These are phyloP conservation scores for Mrakia blollopis DNA, from an alignment of 768 basidiomycete genomes.

Conservation along the genomic window DNA sequence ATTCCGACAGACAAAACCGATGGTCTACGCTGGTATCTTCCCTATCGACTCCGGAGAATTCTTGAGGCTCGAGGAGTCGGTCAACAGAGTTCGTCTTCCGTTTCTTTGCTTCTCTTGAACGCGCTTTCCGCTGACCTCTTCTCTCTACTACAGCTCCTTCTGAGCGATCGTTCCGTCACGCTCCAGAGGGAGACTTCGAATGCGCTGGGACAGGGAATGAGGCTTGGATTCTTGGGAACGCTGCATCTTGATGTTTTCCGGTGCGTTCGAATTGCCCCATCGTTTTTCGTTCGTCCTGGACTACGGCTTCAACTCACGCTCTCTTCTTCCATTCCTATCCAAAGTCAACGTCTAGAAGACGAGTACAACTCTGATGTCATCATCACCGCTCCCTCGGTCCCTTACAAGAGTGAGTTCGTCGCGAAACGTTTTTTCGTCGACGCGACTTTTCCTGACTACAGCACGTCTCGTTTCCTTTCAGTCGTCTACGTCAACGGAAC, in stretches of 20 bases:
- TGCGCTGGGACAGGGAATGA: conserved; percentile 89
- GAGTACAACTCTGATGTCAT: conserved; percentile 93
- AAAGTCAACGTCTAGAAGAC: conserved; percentile 92
- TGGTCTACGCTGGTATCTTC: conserved; percentile 96
- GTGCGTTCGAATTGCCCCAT: conserved; percentile 31
- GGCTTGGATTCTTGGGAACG: conserved; percentile 87
- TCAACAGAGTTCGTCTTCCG: conserved; percentile 62
- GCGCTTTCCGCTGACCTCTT: background rate
- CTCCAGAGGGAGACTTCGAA: conserved; percentile 87
- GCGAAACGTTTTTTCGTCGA: background rate
- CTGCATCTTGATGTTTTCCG: conserved; percentile 67
- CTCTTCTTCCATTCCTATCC: conserved; percentile 53
- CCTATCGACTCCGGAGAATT: conserved; percentile 89
- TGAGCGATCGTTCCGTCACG: conserved; percentile 83
- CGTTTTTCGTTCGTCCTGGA: background rate
- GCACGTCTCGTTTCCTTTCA: conserved; percentile 41
- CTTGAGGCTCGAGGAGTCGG: conserved; percentile 89
- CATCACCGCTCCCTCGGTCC: conserved; percentile 91
- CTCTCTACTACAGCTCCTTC: conserved; percentile 56
- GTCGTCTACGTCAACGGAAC: conserved; percentile 67
- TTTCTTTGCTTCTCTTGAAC: conserved; percentile 16
- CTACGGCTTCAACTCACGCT: too few relatives aligned
- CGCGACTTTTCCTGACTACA: background rate
- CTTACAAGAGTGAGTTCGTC: conserved; percentile 65
- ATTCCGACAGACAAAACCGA: conserved; percentile 86